phyloP scores from a whole-genome alignment of 257 asterid genomes.

The Mentha longifolia region DNA sequence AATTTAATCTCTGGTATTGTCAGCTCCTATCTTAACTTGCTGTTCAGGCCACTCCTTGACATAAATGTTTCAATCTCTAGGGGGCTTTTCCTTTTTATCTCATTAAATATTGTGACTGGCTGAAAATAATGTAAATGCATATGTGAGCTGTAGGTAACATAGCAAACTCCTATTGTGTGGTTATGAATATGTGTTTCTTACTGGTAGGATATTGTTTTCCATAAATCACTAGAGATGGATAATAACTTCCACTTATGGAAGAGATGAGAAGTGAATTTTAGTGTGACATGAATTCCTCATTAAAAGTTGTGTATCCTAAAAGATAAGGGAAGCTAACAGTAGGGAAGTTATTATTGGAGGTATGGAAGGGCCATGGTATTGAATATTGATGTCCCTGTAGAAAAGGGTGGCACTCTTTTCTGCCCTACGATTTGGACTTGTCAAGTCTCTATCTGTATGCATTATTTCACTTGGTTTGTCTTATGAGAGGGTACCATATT shows the following conservation, averaged over 20 bases:
- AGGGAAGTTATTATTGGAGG: conserved; percentile 48
- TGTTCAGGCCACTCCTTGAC: conserved; percentile 19
- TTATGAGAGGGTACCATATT: conserved; percentile 5
- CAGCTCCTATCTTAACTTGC: conserved; percentile 19
- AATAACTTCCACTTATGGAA: conserved; percentile 10
- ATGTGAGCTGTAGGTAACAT: conserved; percentile 16
- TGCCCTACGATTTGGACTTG: conserved; percentile 45
- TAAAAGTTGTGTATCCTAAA: conserved; percentile 39
- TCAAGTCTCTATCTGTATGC: conserved; percentile 42
- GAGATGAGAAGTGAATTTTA: conserved; percentile 15
- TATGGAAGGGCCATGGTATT: conserved; percentile 44
- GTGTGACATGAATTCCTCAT: conserved; percentile 29
- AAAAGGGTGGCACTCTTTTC: conserved; percentile 41
- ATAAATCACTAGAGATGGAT: conserved; percentile 1
- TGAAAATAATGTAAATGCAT: conserved; percentile 13
- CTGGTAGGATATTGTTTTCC: conserved; percentile 19
- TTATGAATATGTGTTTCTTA: not conserved
- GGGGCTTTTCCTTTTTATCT: conserved; percentile 1
- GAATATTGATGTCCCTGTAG: conserved; percentile 42
- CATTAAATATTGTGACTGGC: conserved; percentile 19
- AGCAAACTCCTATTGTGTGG: conserved; percentile 21
- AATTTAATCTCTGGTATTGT: conserved; percentile 22
- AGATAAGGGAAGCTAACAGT: conserved; percentile 50
- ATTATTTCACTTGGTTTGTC: conserved; percentile 33
- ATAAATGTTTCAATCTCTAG: conserved; percentile 21